Evolutionary conservation across 1,284 basidiomycete genomes (phyloP).

Genomic region (Marasmius oreades): DNA sequence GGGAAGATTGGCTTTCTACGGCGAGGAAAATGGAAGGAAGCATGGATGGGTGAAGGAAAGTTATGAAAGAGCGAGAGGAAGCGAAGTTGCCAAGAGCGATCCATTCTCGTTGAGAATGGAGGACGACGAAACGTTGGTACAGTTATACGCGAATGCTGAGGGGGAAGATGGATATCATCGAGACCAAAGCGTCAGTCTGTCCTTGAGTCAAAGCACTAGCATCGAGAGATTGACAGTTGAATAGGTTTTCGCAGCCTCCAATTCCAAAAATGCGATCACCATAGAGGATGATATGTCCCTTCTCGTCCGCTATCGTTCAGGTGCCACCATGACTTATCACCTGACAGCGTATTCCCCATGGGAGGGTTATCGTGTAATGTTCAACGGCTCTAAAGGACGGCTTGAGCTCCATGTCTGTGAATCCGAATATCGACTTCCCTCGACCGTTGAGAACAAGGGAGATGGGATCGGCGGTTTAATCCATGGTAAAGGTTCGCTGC

Average conservation of each 20-base stretch:
- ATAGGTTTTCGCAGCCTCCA: slow-evolving; percentile 41
- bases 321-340: slow-evolving; percentile 53
- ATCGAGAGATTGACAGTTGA: neutral
- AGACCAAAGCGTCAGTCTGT: slow-evolving; percentile 34
- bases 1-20: slow-evolving; percentile 48
- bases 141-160: slow-evolving; percentile 42
- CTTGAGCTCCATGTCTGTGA: slow-evolving; percentile 55
- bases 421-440: slow-evolving; percentile 32
- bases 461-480: slow-evolving; percentile 31
- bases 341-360: slow-evolving; percentile 41
- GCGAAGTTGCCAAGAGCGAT: slow-evolving; percentile 39
- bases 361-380: slow-evolving; percentile 53
- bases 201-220: neutral
- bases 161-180: slow-evolving; percentile 41
- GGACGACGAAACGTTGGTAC: slow-evolving; percentile 40
- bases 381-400: slow-evolving; percentile 50
- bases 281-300: slow-evolving; percentile 57
- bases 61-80: slow-evolving; percentile 44
- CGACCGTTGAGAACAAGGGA: slow-evolving; percentile 21
- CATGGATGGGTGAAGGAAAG: slow-evolving; percentile 44
- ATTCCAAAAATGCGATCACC: slow-evolving; percentile 32
- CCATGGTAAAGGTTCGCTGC: slow-evolving; percentile 42
- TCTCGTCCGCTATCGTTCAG: slow-evolving; percentile 45
- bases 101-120: slow-evolving; percentile 52
- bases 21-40: slow-evolving; percentile 41